Conservation (phyloP, 441 rosid species). For the Rhodomyrtus psidioides region DNA sequence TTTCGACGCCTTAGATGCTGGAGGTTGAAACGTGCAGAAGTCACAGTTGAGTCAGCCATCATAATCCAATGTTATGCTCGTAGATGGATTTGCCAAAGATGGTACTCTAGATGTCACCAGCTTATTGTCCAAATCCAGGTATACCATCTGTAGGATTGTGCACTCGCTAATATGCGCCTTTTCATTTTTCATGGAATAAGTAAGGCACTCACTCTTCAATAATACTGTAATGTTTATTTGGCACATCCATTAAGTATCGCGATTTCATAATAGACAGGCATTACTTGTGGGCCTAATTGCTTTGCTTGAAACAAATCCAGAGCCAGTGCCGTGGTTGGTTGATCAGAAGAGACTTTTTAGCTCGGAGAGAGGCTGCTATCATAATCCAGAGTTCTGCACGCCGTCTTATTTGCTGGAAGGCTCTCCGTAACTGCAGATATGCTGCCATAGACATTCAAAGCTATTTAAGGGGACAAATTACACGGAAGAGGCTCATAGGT, state of each 20-base stretch:
- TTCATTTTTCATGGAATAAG: neutral
- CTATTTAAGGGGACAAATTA: constrained; percentile 39
- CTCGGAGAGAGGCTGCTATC: constrained; percentile 34
- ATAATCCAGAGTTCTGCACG: constrained; percentile 55
- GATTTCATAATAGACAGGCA: too few species aligned
- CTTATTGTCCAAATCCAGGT: constrained; percentile 50
- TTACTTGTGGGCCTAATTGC: neutral
- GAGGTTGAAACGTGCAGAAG: constrained; percentile 22
- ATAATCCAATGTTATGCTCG: constrained; percentile 54
- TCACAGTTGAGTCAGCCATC: constrained; percentile 36
- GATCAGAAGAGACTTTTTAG: constrained; percentile 34
- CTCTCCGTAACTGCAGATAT: constrained; percentile 21
- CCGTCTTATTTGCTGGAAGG: constrained; percentile 23
- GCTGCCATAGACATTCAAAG: constrained; percentile 64
- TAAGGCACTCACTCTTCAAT: neutral
- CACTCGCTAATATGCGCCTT: neutral
- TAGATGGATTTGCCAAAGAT: constrained; percentile 43
- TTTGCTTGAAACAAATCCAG: constrained; percentile 22
- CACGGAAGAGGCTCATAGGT: constrained; percentile 64
- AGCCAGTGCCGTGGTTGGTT: constrained; percentile 56
- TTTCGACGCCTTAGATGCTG: constrained; percentile 22
- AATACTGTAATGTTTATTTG: neutral
- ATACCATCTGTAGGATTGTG: constrained; percentile 2
- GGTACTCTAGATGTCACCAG: constrained; percentile 12
- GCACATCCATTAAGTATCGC: neutral